Base-by-base conservation (phyloP, 2,329 filamentous ascomycete species). In the Aspergillus sp. region DNA sequence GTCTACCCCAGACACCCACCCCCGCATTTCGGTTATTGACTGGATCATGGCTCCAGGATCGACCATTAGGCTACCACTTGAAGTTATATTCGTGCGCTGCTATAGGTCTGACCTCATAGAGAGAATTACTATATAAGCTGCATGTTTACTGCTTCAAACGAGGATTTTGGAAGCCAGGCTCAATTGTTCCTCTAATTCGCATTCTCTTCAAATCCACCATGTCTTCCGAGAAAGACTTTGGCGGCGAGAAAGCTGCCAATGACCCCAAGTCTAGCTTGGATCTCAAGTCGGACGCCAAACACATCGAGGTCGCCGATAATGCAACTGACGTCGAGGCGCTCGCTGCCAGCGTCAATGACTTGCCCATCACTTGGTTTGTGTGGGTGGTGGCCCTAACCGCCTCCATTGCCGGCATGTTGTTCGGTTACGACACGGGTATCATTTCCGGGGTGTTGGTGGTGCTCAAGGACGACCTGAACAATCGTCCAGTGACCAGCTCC, bases 401-500 rank as follows among this genome's bases (percentile, higher is more conserved):
- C 1, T 76, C 74, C 3, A 71, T 71, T 55, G 69, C 69, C 1
- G 69, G 65, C 2, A 65, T 70, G 48, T 70, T 69, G 15, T 74
- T 72, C 62, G 78, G 80, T 13, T 84, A 83, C 66, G 81, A 81
- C 63, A 83, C 75, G 48, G 80, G 74, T 41, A 76, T 77, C 69
- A 82, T 78, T 57, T 81, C 74, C 19, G 81, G 75, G 0, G 79
- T 81, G 9, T 71, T 81, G 0, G 76, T 81, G 13, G 45, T 68
- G 41, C 55, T 70, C 17, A 58, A 61, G 21, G 56, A 64, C 12
- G 74, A 78, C 54, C 77, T 84, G 8, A 76, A 77, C 28, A 72
- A 76, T 32, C 71, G 71, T 7, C 65, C 66, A 2, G 69, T 82
- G 4, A 72, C 64, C 25, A 75, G 78, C 4, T 76, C 72, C 3